phyloP scores from a whole-genome alignment of 2,329 filamentous ascomycete species.

The Akanthomyces lecanii region DNA sequence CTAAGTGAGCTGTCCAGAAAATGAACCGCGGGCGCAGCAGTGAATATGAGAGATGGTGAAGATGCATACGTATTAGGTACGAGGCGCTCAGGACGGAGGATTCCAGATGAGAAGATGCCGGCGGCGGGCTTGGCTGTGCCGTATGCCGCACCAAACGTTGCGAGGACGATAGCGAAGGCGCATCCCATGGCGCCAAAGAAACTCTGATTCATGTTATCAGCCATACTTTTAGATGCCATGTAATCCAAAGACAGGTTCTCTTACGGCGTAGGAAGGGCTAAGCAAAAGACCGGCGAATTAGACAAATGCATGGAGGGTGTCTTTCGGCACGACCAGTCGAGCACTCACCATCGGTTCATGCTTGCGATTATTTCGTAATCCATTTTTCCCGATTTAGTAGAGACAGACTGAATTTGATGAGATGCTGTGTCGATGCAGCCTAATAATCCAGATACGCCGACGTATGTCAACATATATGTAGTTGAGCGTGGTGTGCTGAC shows the following conservation, averaged over 20 bases:
- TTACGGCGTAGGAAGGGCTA: constrained; percentile 43
- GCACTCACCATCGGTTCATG: constrained; percentile 34
- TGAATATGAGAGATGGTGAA: background rate
- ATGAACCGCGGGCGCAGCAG: background rate
- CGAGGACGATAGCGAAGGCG: constrained; percentile 46
- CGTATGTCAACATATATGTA: background rate
- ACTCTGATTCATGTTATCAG: constrained; percentile 26
- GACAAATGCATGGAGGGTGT: background rate
- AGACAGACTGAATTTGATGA: background rate
- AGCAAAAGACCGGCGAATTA: background rate
- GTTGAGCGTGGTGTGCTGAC: background rate
- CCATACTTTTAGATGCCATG: background rate
- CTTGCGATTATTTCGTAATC: constrained; percentile 29
- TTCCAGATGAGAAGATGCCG: constrained; percentile 41
- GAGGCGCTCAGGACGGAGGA: constrained; percentile 41
- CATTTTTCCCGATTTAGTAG: constrained; percentile 22
- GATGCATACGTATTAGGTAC: constrained; percentile 38
- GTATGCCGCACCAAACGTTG: constrained; percentile 45
- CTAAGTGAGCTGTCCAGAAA: background rate
- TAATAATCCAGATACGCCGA: background rate
- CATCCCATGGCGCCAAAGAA: constrained; percentile 42
- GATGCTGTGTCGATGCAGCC: background rate
- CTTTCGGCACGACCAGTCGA: background rate
- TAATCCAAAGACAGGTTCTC: constrained; percentile 19
- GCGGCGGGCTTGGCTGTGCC: constrained; percentile 40